Conservation (phyloP, 164 flowering plant genomes). For the Hamamelis virginiana region DNA sequence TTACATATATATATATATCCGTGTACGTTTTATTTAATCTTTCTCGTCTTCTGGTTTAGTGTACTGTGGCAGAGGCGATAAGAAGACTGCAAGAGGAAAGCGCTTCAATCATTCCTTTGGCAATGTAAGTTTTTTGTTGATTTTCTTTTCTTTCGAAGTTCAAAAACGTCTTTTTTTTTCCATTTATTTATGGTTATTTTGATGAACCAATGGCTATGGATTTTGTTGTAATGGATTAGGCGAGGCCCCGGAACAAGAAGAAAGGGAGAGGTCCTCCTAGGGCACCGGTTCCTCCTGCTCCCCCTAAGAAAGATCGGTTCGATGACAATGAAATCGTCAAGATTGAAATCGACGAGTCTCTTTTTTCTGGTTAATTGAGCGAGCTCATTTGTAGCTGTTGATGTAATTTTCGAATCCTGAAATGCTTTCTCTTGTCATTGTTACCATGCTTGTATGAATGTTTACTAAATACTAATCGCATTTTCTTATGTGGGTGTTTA, state of each 20-base stretch:
- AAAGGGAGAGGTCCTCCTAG: slow-evolving; percentile 90
- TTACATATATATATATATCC: neutral
- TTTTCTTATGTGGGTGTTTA: too few relatives aligned
- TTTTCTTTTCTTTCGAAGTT: neutral
- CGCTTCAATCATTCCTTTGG: slow-evolving; percentile 88
- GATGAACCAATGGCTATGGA: neutral
- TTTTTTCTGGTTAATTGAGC: slow-evolving; percentile 27
- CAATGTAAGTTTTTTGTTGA: slow-evolving; percentile 50
- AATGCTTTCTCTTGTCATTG: neutral
- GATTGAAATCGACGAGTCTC: slow-evolving; percentile 71
- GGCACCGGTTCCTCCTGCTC: slow-evolving; percentile 51
- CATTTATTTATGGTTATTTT: neutral
- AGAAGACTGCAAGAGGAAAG: slow-evolving; percentile 86
- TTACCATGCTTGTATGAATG: too few relatives aligned
- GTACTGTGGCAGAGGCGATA: slow-evolving; percentile 85
- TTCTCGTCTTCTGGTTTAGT: slow-evolving; percentile 36
- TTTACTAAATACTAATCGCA: neutral
- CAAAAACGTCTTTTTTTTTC: too few relatives aligned
- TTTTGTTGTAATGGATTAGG: slow-evolving; percentile 34
- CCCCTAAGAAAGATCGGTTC: slow-evolving; percentile 62
- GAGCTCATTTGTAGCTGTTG: neutral
- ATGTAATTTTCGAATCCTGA: slow-evolving; percentile 14
- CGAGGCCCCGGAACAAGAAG: slow-evolving; percentile 81
- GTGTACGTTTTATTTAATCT: neutral
- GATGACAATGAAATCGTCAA: slow-evolving; percentile 57